These are phyloP conservation scores for Alloascoidea africana DNA, from an alignment of 805 yeast genomes.

Conservation along the genomic window DNA sequence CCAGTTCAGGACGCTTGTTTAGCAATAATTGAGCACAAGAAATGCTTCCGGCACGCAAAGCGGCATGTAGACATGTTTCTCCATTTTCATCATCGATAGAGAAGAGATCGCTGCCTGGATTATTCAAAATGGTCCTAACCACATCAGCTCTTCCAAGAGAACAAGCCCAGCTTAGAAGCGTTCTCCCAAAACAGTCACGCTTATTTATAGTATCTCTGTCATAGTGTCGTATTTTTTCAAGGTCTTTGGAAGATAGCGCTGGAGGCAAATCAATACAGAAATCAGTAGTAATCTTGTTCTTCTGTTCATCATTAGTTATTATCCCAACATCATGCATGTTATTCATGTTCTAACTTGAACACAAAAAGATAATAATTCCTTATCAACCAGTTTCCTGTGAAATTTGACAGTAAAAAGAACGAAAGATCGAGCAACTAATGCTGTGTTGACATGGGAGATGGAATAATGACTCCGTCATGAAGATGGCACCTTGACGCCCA, in stretches of 20 bases:
- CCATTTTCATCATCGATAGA: slow-evolving; percentile 59
- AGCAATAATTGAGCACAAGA: slow-evolving; percentile 33
- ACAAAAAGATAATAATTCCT: no score
- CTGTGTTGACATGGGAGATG: no score
- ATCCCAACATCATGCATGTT: no score
- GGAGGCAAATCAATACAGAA: background rate
- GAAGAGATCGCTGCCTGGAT: slow-evolving; percentile 28
- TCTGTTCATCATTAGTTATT: no score
- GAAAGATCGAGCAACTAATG: no score
- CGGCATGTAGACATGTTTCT: slow-evolving; percentile 69
- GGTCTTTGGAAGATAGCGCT: slow-evolving; percentile 13
- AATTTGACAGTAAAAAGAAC: no score
- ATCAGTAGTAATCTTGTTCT: no score
- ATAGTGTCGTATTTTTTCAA: slow-evolving; percentile 11
- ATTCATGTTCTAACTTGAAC: no score
- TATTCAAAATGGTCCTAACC: slow-evolving; percentile 29
- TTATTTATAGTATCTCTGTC: slow-evolving; percentile 5
- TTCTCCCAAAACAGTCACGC: slow-evolving; percentile 14
- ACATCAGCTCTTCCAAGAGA: slow-evolving; percentile 31
- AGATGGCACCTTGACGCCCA: no score
- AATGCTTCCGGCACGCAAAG: slow-evolving; percentile 42
- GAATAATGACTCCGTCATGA: no score
- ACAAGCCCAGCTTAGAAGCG: slow-evolving; percentile 42
- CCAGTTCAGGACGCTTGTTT: slow-evolving; percentile 18
- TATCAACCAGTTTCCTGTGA: no score